Percentiles rank a stretch among this genome's conserved stretches.
phyloP scores from a whole-genome alignment of 331 rosid genomes.

The Phaseolus coccineus region DNA sequence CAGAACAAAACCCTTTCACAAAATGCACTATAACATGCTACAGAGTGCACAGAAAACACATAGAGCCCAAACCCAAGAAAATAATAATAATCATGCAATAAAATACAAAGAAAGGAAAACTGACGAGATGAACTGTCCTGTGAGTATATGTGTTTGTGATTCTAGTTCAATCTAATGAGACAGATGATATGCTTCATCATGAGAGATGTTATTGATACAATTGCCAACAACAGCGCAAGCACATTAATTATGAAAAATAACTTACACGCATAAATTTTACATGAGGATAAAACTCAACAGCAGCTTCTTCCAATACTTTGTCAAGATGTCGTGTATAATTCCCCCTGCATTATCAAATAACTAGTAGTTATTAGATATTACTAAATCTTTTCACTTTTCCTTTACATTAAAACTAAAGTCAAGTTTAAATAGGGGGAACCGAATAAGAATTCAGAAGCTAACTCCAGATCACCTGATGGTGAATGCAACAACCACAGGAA shows the following conservation, averaged over 20 bases:
- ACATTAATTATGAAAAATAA: slow-evolving; percentile 24
- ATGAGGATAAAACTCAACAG: slow-evolving; percentile 85
- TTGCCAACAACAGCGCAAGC: neutral
- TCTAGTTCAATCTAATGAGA: too few relatives aligned
- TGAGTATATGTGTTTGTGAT: neutral
- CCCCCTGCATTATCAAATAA: slow-evolving; percentile 64
- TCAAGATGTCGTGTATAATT: slow-evolving; percentile 82
- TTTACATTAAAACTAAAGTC: neutral
- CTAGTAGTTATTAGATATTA: slow-evolving; percentile 26
- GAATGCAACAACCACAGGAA: slow-evolving; percentile 87
- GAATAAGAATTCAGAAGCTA: slow-evolving; percentile 27
- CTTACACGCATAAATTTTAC: slow-evolving; percentile 93
- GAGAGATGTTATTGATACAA: neutral
- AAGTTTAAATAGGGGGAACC: too few relatives aligned
- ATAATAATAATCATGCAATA: neutral
- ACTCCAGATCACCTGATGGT: slow-evolving; percentile 69
- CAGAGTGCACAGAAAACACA: neutral
- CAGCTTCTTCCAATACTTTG: slow-evolving; percentile 83
- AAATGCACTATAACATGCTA: neutral
- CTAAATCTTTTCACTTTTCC: neutral
- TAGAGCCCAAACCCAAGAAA: slow-evolving; percentile 18
- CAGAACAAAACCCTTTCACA: slow-evolving; percentile 29
- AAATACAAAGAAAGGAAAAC: neutral
- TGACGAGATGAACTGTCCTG: slow-evolving; percentile 1
- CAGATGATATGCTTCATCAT: neutral